Base-by-base conservation (phyloP, 2,329 filamentous ascomycete species). In the Aureobasidium leucospermi region DNA sequence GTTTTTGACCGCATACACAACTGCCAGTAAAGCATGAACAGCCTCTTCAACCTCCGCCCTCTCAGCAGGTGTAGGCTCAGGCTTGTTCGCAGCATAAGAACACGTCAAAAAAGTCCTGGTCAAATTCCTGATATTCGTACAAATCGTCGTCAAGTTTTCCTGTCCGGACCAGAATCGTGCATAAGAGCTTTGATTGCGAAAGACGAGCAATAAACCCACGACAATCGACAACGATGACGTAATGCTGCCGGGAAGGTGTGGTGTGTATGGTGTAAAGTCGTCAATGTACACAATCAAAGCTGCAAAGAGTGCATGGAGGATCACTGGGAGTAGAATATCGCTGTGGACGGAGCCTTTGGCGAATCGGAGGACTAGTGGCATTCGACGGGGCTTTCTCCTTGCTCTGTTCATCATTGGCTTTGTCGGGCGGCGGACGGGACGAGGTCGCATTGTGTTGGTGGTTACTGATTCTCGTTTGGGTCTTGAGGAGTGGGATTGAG, bases 141-240 rank as follows among this genome's bases (percentile, higher is more conserved):
- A 78, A 32, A 85, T 76, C 0, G 77, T 78, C 10, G 77, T 82
- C 58, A 86, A 76, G 63, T 81, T 78, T 38, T 67, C 63, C 42
- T 70, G 72, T 7, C 71, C 71, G 49, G 70, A 68, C 84, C 84
- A 86, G 73, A 86, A 86, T 1, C 84, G 77, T 65, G 85, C 84
- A 71, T 85, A 86, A 57, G 77, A 81, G 3, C 83, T 86, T 64
- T 80, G 78, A 65, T 87, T 86, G 39, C 84, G 79, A 73, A 87
- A 86, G 31, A 87, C 84, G 36, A 87, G 81, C 79, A 87, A 85
- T 42, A 87, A 70, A 66, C 84, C 84, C 2, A 87, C 84, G 53
- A 87, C 84, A 59, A 87, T 87, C 36, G 80, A 84, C 1, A 87
- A 73, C 13, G 79, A 82, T 1, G 84, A 84, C 46, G 86, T 83